phyloP scores from a whole-genome alignment of 2,329 filamentous ascomycete species.

The Talaromyces sp. region DNA sequence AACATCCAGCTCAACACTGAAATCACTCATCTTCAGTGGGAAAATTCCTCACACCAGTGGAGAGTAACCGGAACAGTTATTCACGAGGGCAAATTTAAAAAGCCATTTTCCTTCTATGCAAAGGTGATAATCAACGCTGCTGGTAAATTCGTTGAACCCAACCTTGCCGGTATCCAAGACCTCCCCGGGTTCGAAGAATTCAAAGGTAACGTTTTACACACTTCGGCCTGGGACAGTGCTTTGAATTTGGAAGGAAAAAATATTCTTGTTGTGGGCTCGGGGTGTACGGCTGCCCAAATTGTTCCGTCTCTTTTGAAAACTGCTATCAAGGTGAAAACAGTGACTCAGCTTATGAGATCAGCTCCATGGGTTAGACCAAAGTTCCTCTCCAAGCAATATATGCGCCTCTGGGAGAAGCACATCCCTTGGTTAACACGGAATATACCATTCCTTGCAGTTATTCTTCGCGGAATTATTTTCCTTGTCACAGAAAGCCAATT shows the following conservation, averaged over 20 bases:
- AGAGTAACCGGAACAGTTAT: conserved; percentile 49
- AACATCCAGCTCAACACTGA: conserved; percentile 57
- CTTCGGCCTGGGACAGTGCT: conserved; percentile 50
- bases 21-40: conserved; percentile 47
- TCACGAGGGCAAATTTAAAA: conserved; percentile 45
- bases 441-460: conserved; percentile 47
- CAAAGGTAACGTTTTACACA: conserved; percentile 52
- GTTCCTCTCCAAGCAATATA: background rate
- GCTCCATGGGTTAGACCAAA: conserved; percentile 51
- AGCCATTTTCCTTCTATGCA: conserved; percentile 18
- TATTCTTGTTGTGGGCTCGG: conserved; percentile 54
- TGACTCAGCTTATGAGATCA: conserved; percentile 56
- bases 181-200: conserved; percentile 51
- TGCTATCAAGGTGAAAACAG: conserved; percentile 46
- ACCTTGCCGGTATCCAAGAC: conserved; percentile 37
- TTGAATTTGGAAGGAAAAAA: conserved; percentile 52
- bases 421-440: conserved; percentile 40
- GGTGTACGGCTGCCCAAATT: conserved; percentile 54
- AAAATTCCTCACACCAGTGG: conserved; percentile 51
- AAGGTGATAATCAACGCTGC: conserved; percentile 54
- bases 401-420: conserved; percentile 43
- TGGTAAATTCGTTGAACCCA: conserved; percentile 53
- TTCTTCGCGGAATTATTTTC: conserved; percentile 43
- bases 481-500: conserved; percentile 36
- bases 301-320: conserved; percentile 47